phyloP scores from a whole-genome alignment of 306 rosid genomes.

The Vicia faba region DNA sequence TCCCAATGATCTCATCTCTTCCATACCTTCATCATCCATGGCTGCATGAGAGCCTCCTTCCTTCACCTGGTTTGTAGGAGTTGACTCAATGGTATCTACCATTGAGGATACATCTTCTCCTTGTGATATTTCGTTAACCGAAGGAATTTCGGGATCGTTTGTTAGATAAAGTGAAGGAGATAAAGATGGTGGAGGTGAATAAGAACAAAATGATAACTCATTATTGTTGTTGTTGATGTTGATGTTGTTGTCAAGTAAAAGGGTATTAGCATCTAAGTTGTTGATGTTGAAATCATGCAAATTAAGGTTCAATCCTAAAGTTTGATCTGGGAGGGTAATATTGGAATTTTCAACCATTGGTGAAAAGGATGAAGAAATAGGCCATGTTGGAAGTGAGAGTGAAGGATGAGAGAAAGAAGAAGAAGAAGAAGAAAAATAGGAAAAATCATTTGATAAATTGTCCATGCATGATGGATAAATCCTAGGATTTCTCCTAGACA shows the following conservation, averaged over 20 bases:
- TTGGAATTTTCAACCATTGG: conserved; percentile 48
- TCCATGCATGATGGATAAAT: conserved; percentile 49
- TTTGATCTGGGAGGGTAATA: conserved; percentile 52
- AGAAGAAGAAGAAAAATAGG: conserved; percentile 12
- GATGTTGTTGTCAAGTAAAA: conserved; percentile 36
- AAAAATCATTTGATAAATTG: conserved; percentile 40
- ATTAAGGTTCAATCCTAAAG: conserved; percentile 10
- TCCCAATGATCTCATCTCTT: conserved; percentile 66
- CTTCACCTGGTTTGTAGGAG: conserved; percentile 26
- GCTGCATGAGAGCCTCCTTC: conserved; percentile 50
- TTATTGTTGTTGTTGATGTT: conserved; percentile 28
- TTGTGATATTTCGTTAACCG: conserved; percentile 35
- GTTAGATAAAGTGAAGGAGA: conserved; percentile 36
- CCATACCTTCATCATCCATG: conserved; percentile 77
- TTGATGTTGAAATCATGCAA: conserved; percentile 28
- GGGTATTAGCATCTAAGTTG: conserved; percentile 46
- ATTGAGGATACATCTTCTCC: conserved; percentile 41
- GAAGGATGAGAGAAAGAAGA: conserved; percentile 37
- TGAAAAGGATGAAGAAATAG: conserved; percentile 42
- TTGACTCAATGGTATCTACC: not conserved
- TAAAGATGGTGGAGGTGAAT: conserved; percentile 35
- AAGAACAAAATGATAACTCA: conserved; percentile 18
- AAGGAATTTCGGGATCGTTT: conserved; percentile 47
- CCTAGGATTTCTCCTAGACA: conserved; percentile 53
- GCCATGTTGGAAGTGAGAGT: conserved; percentile 35